Base-by-base conservation (phyloP, 2,329 filamentous ascomycete species). In the Colletotrichum navitas region DNA sequence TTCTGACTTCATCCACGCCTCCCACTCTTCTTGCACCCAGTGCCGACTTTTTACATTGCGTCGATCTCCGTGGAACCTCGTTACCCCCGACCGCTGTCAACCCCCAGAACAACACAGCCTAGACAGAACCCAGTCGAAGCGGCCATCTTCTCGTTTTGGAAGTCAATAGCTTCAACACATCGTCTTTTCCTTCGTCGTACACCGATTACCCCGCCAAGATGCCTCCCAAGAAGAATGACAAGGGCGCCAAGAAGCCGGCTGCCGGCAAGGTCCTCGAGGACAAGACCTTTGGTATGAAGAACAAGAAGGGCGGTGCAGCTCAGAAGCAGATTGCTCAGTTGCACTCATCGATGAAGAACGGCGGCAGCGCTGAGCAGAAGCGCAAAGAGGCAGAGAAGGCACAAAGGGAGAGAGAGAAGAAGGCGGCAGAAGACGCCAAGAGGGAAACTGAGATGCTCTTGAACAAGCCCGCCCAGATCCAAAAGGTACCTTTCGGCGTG, bases 251-350 rank as follows among this genome's bases (percentile, higher is more conserved):
- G 84, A 89, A 88, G 84, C 81, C 84, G 67, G 80, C 84, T 29
- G 81, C 85, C 71, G 77, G 84, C 76, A 94, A 94, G 84, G 78
- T 86, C 55, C 93, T 94, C 74, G 94, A 96, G 74, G 96, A 99
- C 87, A 96, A 95, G 85, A 97, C 96, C 60, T 99, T 99, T 87
- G 96, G 96, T 78, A 98, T 99, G 96, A 99, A 99, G 86, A 99
- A 99, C 81, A 99, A 99, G 87, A 99, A 98, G 88, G 96, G 96
- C 76, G 92, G 90, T 68, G 91, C 90, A 63, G 95, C 94, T 66
- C 94, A 98, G 84, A 97, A 91, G 83, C 90, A 95, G 76, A 98
- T 99, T 80, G 92, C 93, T 71, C 93, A 94, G 78, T 89, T 99
- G 81, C 85, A 91, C 76, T 88, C 91, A 58, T 92, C 94, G 77